Evolutionary conservation across 2,329 filamentous ascomycete genomes (phyloP), one percentile per base, ranked within the genome.

Genomic region (Colletotrichum incanum): DNA sequence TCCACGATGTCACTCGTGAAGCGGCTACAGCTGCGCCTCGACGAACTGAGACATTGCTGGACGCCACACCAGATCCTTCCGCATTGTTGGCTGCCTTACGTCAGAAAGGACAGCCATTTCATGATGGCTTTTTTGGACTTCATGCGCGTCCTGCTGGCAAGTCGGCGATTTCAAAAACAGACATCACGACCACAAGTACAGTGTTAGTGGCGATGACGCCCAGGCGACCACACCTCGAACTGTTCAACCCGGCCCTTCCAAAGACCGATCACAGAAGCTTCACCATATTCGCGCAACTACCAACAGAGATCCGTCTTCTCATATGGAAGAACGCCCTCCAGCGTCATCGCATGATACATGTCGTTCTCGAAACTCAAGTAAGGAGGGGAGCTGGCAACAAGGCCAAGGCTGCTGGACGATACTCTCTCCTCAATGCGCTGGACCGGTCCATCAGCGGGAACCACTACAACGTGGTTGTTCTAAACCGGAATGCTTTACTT

Each of bases 181-280:
- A 34, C 1, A 5, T 5, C 11, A 28, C 47, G 9, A 6, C 11
- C 26, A 55, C 37, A 23, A 23, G 16, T 39, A 2, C 28, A 14
- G 37, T 28, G 5, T 28, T 12, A 5, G 49, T n/a, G 31, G 45
- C 34, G 11, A 18, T 54, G 63, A 47, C 31, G 37, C 69, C 69
- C 7, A 63, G 20, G 14, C 69, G 69, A 9, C 65, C 65, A 14
- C 65, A 71, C 9, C 65, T 71, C 12, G 55, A 71, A 12, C 69
- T 71, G n/a, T 71, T 68, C 58, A 68, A 68, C 59, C 37, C 26
- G 1, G 28, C 39, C 23, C 45, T 45, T 20, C 7, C 34, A 20
- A 8, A 12, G 12, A n/a, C 39, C 23, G 49, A 1, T 16, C 18
- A 16, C 3, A 12, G 16, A 1, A 50, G n/a, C n/a, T 68, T 63